Base-by-base conservation (phyloP, 169 alveolate species). In the Hepatocystis sp. region DNA sequence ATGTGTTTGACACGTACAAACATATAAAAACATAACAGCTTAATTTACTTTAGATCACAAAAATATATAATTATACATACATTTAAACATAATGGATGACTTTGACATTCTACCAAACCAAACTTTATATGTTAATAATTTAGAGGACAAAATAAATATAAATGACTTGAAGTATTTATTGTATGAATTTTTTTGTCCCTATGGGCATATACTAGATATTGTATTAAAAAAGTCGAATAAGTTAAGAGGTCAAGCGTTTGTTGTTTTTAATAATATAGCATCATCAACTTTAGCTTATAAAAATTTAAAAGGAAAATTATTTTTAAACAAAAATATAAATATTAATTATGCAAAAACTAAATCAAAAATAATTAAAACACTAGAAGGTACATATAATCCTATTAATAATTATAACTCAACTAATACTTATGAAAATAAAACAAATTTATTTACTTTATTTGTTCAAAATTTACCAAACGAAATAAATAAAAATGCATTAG, bases 211-310 rank as follows among this genome's bases (percentile, higher is more conserved):
- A 2, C 60, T 94, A 28, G 96, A 93, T 67, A 78, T 94, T 0
- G 95, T 78, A 17, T 91, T 90, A 25, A 67, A 91, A 25, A 84
- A 84, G n/a, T 90, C 93, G 7, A 47, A 92, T 65, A 90, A 67
- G 23, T 60, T 64, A 58, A 85, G 97, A 25, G 97, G 97, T 0
- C 96, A 94, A 53, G 97, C 97, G 3, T 94, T 94, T 63, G 94
- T 94, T 34, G 93, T 94, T 15, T 94, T 53, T 78, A 92, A 91
- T 30, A 93, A 86, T 51, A 85, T 94, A 13, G 81, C 95, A 13
- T 84, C 95, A 3, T 96, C 97, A 4, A 94, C 94, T 2, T 89
- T 93, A 13, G 97, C 97, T 4, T 58, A 91, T 40, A 91, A 92
- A 71, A 93, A 94, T 15, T 55, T 88, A 4, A 94, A 94, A 23